phyloP scores from a whole-genome alignment of 495 filamentous ascomycete genomes.

The Talaromyces thailandensis region DNA sequence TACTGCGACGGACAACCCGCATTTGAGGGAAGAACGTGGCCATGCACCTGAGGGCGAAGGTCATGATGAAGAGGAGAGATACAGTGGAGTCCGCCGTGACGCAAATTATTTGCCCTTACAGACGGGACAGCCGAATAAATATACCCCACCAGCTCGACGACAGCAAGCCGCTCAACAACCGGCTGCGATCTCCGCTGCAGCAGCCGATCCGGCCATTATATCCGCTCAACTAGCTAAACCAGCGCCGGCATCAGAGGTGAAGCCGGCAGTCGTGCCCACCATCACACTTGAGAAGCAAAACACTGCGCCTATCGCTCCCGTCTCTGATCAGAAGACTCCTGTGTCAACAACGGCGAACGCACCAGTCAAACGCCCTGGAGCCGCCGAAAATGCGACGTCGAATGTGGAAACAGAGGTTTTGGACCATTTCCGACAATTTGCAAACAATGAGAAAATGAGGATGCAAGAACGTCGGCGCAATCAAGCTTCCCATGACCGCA shows the following conservation, averaged over 20 bases:
- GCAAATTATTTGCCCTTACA: slow-evolving; percentile 58
- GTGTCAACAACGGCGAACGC: slow-evolving; percentile 12
- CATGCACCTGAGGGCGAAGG: slow-evolving; percentile 54
- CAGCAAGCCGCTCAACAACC: slow-evolving; percentile 59
- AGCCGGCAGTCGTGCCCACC: slow-evolving; percentile 15
- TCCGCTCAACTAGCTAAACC: slow-evolving; percentile 57
- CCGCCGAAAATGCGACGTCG: slow-evolving; percentile 53
- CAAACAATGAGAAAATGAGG: slow-evolving; percentile 64
- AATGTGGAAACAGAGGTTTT: slow-evolving; percentile 74
- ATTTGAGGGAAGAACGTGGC: slow-evolving; percentile 85
- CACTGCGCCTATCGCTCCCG: slow-evolving; percentile 17
- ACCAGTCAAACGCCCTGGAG: slow-evolving; percentile 17
- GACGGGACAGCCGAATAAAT: slow-evolving; percentile 60
- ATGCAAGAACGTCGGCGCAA: slow-evolving; percentile 64
- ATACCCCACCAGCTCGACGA: slow-evolving; percentile 80
- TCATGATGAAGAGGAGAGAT: slow-evolving; percentile 91
- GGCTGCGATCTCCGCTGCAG: slow-evolving; percentile 28
- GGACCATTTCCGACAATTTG: slow-evolving; percentile 75
- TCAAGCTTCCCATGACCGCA: slow-evolving; percentile 61
- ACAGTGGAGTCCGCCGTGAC: slow-evolving; percentile 80
- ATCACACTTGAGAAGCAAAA: slow-evolving; percentile 25
- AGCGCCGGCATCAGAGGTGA: slow-evolving; percentile 25
- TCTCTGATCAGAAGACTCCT: slow-evolving; percentile 27
- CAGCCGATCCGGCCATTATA: slow-evolving; percentile 75
- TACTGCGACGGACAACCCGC: slow-evolving; percentile 56